A percentile compares a stretch with the other conserved stretches of the same genome.
Evolutionary conservation across 768 basidiomycete genomes (phyloP).

Genomic region (Calocybe indica): DNA sequence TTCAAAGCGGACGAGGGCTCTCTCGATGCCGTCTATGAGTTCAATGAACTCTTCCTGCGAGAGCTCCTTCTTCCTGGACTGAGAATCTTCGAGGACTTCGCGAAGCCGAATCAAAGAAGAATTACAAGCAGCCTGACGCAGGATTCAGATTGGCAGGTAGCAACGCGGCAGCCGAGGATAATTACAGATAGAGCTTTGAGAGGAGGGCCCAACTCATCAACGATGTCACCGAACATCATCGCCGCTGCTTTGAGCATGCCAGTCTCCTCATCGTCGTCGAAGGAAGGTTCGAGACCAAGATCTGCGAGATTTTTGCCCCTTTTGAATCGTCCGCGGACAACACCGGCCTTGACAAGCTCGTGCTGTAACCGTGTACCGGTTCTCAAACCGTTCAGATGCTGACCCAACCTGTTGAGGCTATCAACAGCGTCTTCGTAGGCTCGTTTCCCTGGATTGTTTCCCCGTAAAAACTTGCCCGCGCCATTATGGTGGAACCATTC

Average conservation of each 20-base stretch:
- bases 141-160: not conserved
- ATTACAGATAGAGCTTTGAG: conserved; percentile 65
- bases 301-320: conserved; percentile 11
- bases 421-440: conserved; percentile 86
- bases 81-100: conserved; percentile 53
- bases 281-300: conserved; percentile 5
- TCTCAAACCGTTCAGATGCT: conserved; percentile 87
- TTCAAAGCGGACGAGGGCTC: conserved; percentile 69
- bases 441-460: conserved; percentile 29
- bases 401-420: conserved; percentile 83
- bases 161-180: not conserved
- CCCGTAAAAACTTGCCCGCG: conserved; percentile 17
- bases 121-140: conserved; percentile 52
- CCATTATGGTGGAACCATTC: conserved; percentile 55
- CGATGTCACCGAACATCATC: conserved; percentile 69
- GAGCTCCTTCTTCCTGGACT: conserved; percentile 25
- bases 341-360: conserved; percentile 64
- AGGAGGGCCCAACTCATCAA: conserved; percentile 77
- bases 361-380: conserved; percentile 81
- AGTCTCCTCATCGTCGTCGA: conserved; percentile 25
- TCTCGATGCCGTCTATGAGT: conserved; percentile 60
- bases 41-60: conserved; percentile 57
- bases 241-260: conserved; percentile 58
- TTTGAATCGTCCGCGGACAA: conserved; percentile 15
- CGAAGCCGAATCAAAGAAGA: conserved; percentile 57